A percentile compares a stretch with the other conserved stretches of the same genome.
Evolutionary conservation across 179 eudicot species (phyloP).

Genomic region (Heliamphora pulchella): DNA sequence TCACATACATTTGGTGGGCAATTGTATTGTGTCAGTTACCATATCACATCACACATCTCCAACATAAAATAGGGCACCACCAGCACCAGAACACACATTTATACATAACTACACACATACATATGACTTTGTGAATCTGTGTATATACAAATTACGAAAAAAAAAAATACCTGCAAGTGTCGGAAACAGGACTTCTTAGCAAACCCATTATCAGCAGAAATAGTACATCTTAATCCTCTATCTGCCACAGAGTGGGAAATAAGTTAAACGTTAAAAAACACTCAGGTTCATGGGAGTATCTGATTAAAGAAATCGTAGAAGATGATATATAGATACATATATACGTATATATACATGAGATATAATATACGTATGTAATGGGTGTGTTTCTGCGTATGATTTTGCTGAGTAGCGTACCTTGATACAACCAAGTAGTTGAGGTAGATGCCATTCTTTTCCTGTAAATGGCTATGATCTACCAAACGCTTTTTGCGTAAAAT

Average conservation of each 20-base stretch:
- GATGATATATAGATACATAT: background rate
- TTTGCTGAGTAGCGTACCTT: background rate
- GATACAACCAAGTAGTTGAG: constrained; percentile 15
- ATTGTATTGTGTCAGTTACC: background rate
- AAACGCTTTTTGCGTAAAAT: background rate
- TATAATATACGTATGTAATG: background rate
- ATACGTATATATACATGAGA: background rate
- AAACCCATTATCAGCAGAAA: constrained; percentile 11
- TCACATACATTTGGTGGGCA: background rate
- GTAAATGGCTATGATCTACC: background rate
- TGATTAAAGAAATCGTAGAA: background rate
- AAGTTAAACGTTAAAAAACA: background rate
- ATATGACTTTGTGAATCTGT: too few species aligned
- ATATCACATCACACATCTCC: background rate
- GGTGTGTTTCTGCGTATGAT: background rate
- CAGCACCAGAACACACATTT: background rate
- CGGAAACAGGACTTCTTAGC: constrained; percentile 11
- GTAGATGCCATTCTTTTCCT: constrained; percentile 4
- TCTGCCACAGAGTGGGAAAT: constrained; percentile 3
- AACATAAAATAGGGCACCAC: background rate
- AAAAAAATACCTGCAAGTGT: background rate
- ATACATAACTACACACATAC: too few species aligned
- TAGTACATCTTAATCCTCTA: constrained; percentile 12
- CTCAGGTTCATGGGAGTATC: background rate
- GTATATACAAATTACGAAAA: too few species aligned